Evolutionary conservation across 2,329 filamentous ascomycete species (phyloP).

Genomic region (Fusarium goolgardi): DNA sequence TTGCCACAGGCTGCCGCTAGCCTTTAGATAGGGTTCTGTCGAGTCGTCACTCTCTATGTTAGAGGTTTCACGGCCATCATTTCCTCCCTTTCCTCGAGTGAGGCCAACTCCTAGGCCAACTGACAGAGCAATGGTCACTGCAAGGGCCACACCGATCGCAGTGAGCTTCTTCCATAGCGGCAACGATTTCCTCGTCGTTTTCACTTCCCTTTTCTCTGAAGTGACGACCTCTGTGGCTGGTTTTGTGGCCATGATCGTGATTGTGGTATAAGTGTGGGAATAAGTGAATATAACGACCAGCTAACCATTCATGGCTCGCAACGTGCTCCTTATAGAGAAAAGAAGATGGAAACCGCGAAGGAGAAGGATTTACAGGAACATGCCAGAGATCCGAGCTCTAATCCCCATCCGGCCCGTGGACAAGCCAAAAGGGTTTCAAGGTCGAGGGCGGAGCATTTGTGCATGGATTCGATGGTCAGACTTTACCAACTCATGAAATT

Average conservation of each 20-base stretch:
- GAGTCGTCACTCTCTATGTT: constrained; percentile 40
- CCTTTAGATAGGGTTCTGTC: constrained; percentile 29
- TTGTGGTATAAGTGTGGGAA: background rate
- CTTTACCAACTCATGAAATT: background rate
- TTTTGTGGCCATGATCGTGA: constrained; percentile 19
- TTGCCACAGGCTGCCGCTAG: constrained; percentile 58
- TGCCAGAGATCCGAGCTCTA: constrained; percentile 29
- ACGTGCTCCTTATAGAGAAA: constrained; percentile 12
- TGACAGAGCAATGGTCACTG: constrained; percentile 57
- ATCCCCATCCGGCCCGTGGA: constrained; percentile 28
- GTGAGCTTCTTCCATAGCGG: constrained; percentile 50
- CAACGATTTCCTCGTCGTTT: constrained; percentile 37
- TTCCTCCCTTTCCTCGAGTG: constrained; percentile 48
- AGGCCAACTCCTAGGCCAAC: constrained; percentile 69
- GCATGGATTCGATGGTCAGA: constrained; percentile 19
- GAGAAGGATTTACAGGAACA: constrained; percentile 12
- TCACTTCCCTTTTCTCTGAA: constrained; percentile 15
- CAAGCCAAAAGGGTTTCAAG: constrained; percentile 15
- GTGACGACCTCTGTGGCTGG: constrained; percentile 5
- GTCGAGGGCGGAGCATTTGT: constrained; percentile 28
- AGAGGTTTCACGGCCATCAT: constrained; percentile 33
- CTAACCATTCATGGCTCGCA: background rate
- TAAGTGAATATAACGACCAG: background rate
- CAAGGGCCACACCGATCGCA: constrained; percentile 41
- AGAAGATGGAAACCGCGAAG: background rate